A percentile compares a stretch with the other conserved stretches of the same genome.
Evolutionary conservation across 345 rosid species (phyloP).

Genomic region (Geranium rotundifolium): DNA sequence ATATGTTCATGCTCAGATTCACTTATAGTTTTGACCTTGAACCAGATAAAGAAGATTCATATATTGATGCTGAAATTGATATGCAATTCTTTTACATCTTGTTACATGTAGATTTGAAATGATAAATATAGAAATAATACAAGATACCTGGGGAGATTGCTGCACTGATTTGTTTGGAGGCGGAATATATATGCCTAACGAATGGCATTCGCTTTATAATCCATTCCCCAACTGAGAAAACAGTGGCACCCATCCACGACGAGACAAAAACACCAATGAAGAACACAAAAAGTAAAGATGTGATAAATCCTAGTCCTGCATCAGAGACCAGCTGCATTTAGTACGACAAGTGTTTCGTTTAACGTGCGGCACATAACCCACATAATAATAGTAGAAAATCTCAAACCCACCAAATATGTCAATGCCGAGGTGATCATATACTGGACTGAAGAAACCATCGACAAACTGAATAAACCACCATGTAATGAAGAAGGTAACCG

Average conservation of each 20-base stretch:
- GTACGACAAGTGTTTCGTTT: too few relatives aligned
- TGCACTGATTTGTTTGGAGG: constrained; percentile 57
- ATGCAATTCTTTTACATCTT: constrained; percentile 3
- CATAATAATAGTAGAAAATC: too few relatives aligned
- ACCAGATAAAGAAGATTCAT: not conserved
- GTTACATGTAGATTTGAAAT: constrained; percentile 3
- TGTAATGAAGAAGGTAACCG: constrained; percentile 54
- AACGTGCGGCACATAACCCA: too few relatives aligned
- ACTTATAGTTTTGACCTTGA: not conserved
- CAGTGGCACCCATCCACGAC: constrained; percentile 42
- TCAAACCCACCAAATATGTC: constrained; percentile 47
- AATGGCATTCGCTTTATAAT: constrained; percentile 51
- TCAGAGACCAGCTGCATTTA: not conserved
- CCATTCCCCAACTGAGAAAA: constrained; percentile 54
- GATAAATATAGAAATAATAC: not conserved
- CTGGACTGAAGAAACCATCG: constrained; percentile 67
- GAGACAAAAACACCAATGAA: not conserved
- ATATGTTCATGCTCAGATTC: too few relatives aligned
- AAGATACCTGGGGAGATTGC: constrained; percentile 48
- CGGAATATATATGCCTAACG: constrained; percentile 45
- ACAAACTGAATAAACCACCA: constrained; percentile 73
- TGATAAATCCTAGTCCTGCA: not conserved
- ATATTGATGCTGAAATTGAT: not conserved
- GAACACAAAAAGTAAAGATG: not conserved
- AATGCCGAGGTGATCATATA: constrained; percentile 50